A percentile compares a stretch with the other conserved stretches of the same genome.
Conservation (phyloP, 75 land plant genomes). For the Cryptomeria japonica region DNA sequence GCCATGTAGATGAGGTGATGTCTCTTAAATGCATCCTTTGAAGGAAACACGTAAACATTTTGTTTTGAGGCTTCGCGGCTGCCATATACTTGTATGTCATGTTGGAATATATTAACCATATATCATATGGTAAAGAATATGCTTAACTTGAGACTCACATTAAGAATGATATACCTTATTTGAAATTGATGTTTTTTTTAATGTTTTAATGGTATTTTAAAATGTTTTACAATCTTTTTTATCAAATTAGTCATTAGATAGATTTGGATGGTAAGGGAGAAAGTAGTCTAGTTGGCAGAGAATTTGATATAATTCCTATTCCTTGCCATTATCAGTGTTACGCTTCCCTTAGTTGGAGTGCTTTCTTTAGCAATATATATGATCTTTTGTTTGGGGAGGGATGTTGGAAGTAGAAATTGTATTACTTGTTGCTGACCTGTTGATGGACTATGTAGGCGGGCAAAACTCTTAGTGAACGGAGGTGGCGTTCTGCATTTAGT, state of each 20-base stretch:
- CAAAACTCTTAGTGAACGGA: constrained; percentile 68
- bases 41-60: not conserved
- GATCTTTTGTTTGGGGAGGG: not conserved
- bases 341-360: not conserved
- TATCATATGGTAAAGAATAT: not conserved
- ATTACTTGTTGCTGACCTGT: not conserved
- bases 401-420: not conserved
- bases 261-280: not conserved
- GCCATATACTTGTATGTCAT: not conserved
- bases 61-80: not conserved
- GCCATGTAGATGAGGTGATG: not conserved
- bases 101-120: not conserved
- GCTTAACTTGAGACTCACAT: not conserved
- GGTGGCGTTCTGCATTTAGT: constrained; percentile 78
- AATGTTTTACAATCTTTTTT: not conserved
- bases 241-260: constrained; percentile 1
- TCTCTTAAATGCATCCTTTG: not conserved
- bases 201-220: not conserved
- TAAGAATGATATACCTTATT: not conserved
- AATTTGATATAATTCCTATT: not conserved
- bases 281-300: constrained; percentile 4
- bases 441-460: constrained; percentile 55
- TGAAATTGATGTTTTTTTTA: not conserved
- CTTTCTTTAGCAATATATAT: not conserved
- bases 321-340: not conserved